A percentile compares a stretch with the other conserved stretches of the same genome.
Conservation (phyloP, 768 basidiomycete genomes). For the Strobilomyces confusus region DNA sequence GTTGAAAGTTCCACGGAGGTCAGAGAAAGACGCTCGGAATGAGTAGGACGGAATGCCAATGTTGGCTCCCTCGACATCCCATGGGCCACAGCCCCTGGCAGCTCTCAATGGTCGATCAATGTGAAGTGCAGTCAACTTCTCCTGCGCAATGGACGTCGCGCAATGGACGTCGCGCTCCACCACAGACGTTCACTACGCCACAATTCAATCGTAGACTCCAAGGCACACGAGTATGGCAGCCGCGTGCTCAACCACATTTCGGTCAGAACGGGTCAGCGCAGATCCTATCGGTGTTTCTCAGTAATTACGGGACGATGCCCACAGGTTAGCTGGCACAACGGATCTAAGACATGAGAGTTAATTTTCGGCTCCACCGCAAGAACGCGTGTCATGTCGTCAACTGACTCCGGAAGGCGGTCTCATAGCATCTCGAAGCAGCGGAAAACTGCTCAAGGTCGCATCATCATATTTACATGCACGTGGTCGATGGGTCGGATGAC, state of each 20-base stretch:
- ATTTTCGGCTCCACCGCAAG: slow-evolving; percentile 2
- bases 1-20: neutral
- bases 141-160: neutral
- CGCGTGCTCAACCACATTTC: neutral
- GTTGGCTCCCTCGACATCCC: too few relatives aligned
- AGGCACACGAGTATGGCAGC: neutral
- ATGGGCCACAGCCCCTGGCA: too few relatives aligned
- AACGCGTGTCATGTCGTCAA: neutral
- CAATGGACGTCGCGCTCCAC: neutral
- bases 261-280: neutral
- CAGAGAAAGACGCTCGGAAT: neutral
- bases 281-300: slow-evolving; percentile 4
- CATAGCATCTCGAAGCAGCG: neutral
- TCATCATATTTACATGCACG: slow-evolving; percentile 6
- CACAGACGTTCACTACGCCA: slow-evolving; percentile 1
- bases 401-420: neutral
- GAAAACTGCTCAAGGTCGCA: neutral
- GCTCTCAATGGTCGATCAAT: too few relatives aligned
- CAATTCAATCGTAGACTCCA: neutral
- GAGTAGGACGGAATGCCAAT: too few relatives aligned
- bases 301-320: neutral
- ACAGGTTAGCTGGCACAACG: slow-evolving; percentile 7
- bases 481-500: neutral
- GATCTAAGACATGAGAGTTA: slow-evolving; percentile 11
- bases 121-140: too few relatives aligned